Conservation (phyloP, 108 stramenopile species). For the Cyclotella kingstonii region DNA sequence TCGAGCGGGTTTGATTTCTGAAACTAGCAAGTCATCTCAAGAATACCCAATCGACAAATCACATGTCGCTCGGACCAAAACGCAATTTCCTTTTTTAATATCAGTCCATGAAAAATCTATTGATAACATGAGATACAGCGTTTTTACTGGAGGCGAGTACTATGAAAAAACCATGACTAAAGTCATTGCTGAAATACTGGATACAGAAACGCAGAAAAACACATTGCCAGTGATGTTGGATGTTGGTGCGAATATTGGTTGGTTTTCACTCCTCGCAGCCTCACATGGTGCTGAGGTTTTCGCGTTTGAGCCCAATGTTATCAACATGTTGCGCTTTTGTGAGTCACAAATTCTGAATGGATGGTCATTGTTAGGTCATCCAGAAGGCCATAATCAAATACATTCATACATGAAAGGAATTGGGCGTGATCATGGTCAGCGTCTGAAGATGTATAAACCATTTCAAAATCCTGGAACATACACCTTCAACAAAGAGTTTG, state of each 20-base stretch:
- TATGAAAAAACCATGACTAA: conserved; percentile 47
- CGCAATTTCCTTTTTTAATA: conserved; percentile 24
- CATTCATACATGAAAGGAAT: conserved; percentile 41
- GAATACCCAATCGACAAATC: conserved; percentile 26
- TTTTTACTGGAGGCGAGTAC: conserved; percentile 48
- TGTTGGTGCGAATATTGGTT: conserved; percentile 60
- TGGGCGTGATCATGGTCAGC: conserved; percentile 24
- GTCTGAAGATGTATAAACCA: conserved; percentile 15
- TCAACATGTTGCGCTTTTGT: conserved; percentile 54
- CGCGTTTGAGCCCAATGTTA: conserved; percentile 57
- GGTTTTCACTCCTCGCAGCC: conserved; percentile 48
- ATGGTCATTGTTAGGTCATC: conserved; percentile 11
- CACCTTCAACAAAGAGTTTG: conserved; percentile 15
- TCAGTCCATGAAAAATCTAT: conserved; percentile 26
- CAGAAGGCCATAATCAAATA: conserved; percentile 11
- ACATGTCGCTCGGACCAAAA: conserved; percentile 14
- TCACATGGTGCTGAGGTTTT: conserved; percentile 48
- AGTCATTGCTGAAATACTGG: conserved; percentile 13
- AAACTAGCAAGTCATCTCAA: conserved; percentile 13
- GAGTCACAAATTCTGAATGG: conserved; percentile 49
- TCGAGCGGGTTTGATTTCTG: conserved; percentile 6
- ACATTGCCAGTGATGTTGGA: conserved; percentile 32
- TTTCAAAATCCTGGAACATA: conserved; percentile 45
- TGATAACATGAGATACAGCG: conserved; percentile 25
- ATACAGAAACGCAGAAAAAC: neutral